Percentiles rank a stretch among this genome's conserved stretches.
These are phyloP conservation scores for Pyrus hybrid DNA, from an alignment of 331 rosid species.

Conservation along the genomic window DNA sequence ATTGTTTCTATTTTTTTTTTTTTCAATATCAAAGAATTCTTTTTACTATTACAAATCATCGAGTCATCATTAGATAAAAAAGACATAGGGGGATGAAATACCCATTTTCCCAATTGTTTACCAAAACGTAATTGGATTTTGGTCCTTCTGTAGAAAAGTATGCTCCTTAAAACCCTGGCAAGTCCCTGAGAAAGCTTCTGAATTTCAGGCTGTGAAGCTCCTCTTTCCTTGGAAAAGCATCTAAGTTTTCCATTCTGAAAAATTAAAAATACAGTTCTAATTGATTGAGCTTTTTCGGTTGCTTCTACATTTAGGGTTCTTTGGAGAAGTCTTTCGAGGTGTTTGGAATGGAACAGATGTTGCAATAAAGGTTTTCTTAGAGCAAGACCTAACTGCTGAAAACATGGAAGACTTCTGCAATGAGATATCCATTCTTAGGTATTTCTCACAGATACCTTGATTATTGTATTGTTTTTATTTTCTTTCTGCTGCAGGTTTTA, in stretches of 20 bases:
- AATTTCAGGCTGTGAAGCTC: not conserved
- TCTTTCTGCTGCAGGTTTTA: slow-evolving; percentile 4
- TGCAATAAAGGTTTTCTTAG: slow-evolving; percentile 92
- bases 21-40: too few relatives aligned
- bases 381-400: slow-evolving; percentile 91
- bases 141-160: not conserved
- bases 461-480: not conserved
- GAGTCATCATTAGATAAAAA: too few relatives aligned
- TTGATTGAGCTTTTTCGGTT: not conserved
- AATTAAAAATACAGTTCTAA: not conserved
- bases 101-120: too few relatives aligned
- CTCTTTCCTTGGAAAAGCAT: not conserved
- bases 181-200: not conserved
- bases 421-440: slow-evolving; percentile 96
- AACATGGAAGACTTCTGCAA: slow-evolving; percentile 98
- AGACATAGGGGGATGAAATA: too few relatives aligned
- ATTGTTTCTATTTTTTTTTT: too few relatives aligned
- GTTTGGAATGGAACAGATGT: slow-evolving; percentile 98
- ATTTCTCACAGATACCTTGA: slow-evolving; percentile 6
- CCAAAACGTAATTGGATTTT: not conserved
- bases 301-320: slow-evolving; percentile 52
- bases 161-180: not conserved
- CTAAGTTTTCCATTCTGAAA: not conserved
- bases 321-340: slow-evolving; percentile 97
- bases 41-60: too few relatives aligned